Evolutionary conservation across 208 protist species (phyloP).

Genomic region (Trypanosoma platydactyli): DNA sequence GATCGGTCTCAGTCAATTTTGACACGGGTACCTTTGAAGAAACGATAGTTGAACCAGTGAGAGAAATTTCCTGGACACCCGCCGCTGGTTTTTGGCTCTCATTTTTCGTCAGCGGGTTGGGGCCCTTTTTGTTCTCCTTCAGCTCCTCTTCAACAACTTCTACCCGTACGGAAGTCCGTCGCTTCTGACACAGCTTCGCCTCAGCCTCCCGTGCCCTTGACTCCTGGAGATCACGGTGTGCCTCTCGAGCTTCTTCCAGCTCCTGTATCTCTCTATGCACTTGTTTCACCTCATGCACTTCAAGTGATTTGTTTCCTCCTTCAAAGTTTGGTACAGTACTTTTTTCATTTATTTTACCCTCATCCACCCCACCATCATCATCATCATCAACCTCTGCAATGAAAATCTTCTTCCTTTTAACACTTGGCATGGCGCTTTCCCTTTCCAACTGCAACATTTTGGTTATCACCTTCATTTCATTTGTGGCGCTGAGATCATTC

Average conservation of each 20-base stretch:
- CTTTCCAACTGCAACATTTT: conserved; percentile 69
- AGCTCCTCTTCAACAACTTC: conserved; percentile 74
- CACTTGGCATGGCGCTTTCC: conserved; percentile 23
- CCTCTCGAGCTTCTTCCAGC: conserved; percentile 34
- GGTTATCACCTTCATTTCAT: conserved; percentile 73
- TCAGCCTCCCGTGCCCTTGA: conserved; percentile 36
- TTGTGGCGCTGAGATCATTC: conserved; percentile 60
- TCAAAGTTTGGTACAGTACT: conserved; percentile 11
- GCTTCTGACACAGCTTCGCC: conserved; percentile 28
- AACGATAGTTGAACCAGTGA: background rate
- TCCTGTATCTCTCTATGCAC: conserved; percentile 48
- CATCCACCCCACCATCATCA: conserved; percentile 58
- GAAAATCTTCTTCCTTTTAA: conserved; percentile 69
- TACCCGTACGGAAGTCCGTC: conserved; percentile 54
- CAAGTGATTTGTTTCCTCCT: background rate
- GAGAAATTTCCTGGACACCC: background rate
- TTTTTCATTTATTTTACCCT: conserved; percentile 12
- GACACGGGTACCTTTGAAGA: conserved; percentile 2
- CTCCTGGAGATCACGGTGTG: conserved; percentile 34
- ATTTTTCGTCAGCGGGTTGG: background rate
- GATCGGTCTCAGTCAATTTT: conserved; percentile 4
- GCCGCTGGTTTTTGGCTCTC: background rate
- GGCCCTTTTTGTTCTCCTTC: conserved; percentile 1
- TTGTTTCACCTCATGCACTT: conserved; percentile 29
- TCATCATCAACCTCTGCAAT: conserved; percentile 88